Percentiles rank a stretch among this genome's conserved stretches.
Conservation (phyloP, 108 stramenopile species). For the Cylindrotheca closterium region DNA sequence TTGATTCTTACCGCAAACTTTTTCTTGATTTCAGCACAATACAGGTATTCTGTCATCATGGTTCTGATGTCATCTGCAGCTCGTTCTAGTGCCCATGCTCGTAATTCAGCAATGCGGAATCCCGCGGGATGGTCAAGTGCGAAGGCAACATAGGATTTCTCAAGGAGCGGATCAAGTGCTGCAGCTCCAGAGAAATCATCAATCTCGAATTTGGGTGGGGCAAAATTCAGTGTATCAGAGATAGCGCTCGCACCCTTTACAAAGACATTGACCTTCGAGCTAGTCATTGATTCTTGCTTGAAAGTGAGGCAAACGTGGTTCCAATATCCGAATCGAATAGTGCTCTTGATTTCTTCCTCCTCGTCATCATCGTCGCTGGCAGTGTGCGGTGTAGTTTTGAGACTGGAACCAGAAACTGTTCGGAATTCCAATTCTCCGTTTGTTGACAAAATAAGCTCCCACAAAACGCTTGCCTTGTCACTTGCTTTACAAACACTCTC, state of each 20-base stretch:
- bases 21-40: constrained; percentile 74
- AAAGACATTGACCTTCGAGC: constrained; percentile 33
- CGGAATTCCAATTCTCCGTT: constrained; percentile 77
- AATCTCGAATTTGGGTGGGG: constrained; percentile 47
- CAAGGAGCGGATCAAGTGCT: constrained; percentile 65
- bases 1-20: constrained; percentile 85
- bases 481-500: constrained; percentile 60
- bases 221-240: constrained; percentile 27
- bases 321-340: constrained; percentile 69
- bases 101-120: constrained; percentile 80
- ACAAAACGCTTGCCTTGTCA: constrained; percentile 56
- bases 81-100: constrained; percentile 79
- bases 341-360: constrained; percentile 29
- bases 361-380: constrained; percentile 21
- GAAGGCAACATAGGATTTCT: constrained; percentile 65
- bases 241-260: constrained; percentile 31
- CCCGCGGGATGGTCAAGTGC: constrained; percentile 64
- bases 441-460: constrained; percentile 75
- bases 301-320: constrained; percentile 78
- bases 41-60: constrained; percentile 84
- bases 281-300: constrained; percentile 32
- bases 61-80: constrained; percentile 71
- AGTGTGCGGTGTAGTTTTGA: constrained; percentile 22
- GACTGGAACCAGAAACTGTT: constrained; percentile 38
- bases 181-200: constrained; percentile 43